Percentiles rank a stretch among this genome's conserved stretches.
Conservation (phyloP, 2,329 filamentous ascomycete species). For the Aspergillus hiratsukae region DNA sequence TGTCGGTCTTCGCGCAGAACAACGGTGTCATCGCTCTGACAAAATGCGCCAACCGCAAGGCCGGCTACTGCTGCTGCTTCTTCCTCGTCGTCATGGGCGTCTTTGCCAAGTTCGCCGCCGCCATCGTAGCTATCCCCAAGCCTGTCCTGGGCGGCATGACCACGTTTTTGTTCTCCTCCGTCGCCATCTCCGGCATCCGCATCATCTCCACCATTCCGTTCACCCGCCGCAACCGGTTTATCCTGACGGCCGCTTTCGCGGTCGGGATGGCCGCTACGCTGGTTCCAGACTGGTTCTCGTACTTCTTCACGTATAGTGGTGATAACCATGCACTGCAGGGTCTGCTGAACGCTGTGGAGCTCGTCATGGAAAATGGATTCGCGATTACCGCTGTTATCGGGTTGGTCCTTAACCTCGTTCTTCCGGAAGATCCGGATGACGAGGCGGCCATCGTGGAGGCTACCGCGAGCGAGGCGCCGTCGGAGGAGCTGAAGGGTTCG, state of each 20-base stretch:
- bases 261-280: constrained; percentile 54
- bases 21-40: constrained; percentile 66
- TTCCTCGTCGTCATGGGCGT: constrained; percentile 66
- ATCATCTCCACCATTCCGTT: constrained; percentile 61
- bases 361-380: constrained; percentile 63
- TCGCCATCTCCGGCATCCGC: constrained; percentile 61
- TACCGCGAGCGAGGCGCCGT: constrained; percentile 16
- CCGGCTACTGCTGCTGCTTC: constrained; percentile 62
- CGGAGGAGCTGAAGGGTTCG: constrained; percentile 1
- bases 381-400: constrained; percentile 66
- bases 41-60: constrained; percentile 63
- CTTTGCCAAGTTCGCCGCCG: constrained; percentile 66
- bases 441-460: constrained; percentile 35
- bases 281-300: constrained; percentile 45
- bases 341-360: constrained; percentile 48
- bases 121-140: constrained; percentile 61
- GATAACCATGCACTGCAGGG: constrained; percentile 66
- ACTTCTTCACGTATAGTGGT: constrained; percentile 44
- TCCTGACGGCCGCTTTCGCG: constrained; percentile 58
- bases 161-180: constrained; percentile 64
- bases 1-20: constrained; percentile 66
- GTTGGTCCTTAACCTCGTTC: constrained; percentile 66
- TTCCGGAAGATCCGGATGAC: constrained; percentile 74
- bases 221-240: constrained; percentile 62
- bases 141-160: constrained; percentile 47